phyloP scores from a whole-genome alignment of 208 protist genomes.

The Trypanosoma cruzi region DNA sequence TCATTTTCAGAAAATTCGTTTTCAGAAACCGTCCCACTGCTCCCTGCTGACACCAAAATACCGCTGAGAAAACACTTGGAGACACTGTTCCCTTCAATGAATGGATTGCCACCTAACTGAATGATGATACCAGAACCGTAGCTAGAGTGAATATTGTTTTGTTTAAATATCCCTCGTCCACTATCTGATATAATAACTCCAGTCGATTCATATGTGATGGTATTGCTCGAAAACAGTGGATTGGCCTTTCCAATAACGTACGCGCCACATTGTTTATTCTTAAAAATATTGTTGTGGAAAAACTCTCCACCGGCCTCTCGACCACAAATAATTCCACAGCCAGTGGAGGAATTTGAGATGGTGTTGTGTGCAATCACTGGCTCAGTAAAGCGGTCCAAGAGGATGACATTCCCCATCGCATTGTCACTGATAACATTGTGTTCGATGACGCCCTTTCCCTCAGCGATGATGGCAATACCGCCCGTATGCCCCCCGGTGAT shows the following conservation, averaged over 20 bases:
- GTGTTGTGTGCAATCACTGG: slow-evolving; percentile 54
- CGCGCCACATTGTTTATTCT: slow-evolving; percentile 69
- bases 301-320: slow-evolving; percentile 46
- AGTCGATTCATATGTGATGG: slow-evolving; percentile 56
- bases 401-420: slow-evolving; percentile 66
- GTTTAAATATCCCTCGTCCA: slow-evolving; percentile 59
- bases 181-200: slow-evolving; percentile 67
- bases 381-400: slow-evolving; percentile 56
- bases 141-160: slow-evolving; percentile 64
- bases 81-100: slow-evolving; percentile 57
- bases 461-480: slow-evolving; percentile 65
- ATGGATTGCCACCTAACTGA: slow-evolving; percentile 58
- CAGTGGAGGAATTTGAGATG: slow-evolving; percentile 48
- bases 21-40: slow-evolving; percentile 42
- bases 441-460: slow-evolving; percentile 72
- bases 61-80: slow-evolving; percentile 52
- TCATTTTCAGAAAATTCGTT: slow-evolving; percentile 77
- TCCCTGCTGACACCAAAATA: slow-evolving; percentile 54
- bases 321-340: slow-evolving; percentile 67
- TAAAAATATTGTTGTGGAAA: slow-evolving; percentile 59
- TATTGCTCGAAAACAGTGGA: slow-evolving; percentile 50
- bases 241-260: slow-evolving; percentile 57
- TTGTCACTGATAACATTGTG: slow-evolving; percentile 73
- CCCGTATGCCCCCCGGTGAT: slow-evolving; percentile 53
- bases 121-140: slow-evolving; percentile 67